Percentiles rank a stretch among this genome's conserved stretches.
phyloP scores from a whole-genome alignment of 352 stramenopile genomes.

The Globisporangium mamillatum region DNA sequence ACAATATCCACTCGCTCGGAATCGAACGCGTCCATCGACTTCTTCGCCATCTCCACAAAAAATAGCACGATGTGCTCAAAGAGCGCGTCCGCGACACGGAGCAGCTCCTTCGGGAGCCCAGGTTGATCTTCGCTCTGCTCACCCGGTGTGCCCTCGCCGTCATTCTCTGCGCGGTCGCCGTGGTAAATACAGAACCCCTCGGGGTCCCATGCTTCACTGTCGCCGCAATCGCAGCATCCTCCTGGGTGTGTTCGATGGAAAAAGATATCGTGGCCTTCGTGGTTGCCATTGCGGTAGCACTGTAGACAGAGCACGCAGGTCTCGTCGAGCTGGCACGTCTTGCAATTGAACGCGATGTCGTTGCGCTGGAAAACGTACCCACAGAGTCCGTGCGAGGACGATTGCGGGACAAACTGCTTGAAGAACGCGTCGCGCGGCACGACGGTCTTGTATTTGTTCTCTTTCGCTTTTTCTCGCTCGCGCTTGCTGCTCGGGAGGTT shows the following conservation, averaged over 20 bases:
- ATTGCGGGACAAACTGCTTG: constrained; percentile 52
- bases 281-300: constrained; percentile 95
- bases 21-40: constrained; percentile 72
- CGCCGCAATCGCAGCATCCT: constrained; percentile 98
- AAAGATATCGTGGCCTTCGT: constrained; percentile 93
- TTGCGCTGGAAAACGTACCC: constrained; percentile 96
- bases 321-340: constrained; percentile 96
- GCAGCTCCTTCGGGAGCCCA: constrained; percentile 36
- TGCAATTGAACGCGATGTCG: constrained; percentile 99
- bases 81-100: constrained; percentile 54
- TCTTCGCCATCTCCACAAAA: constrained; percentile 68
- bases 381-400: constrained; percentile 71
- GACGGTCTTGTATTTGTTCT: constrained; percentile 13
- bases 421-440: constrained; percentile 59
- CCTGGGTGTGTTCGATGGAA: constrained; percentile 78
- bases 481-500: constrained; percentile 5
- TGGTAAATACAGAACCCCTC: constrained; percentile 94
- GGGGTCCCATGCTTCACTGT: constrained; percentile 95
- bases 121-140: constrained; percentile 22
- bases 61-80: constrained; percentile 74
- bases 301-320: constrained; percentile 97
- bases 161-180: constrained; percentile 36
- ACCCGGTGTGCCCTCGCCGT: constrained; percentile 16
- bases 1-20: constrained; percentile 48
- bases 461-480: constrained; percentile 11